Base-by-base conservation (phyloP, 345 rosid genomes). In the Triadica sebifera region DNA sequence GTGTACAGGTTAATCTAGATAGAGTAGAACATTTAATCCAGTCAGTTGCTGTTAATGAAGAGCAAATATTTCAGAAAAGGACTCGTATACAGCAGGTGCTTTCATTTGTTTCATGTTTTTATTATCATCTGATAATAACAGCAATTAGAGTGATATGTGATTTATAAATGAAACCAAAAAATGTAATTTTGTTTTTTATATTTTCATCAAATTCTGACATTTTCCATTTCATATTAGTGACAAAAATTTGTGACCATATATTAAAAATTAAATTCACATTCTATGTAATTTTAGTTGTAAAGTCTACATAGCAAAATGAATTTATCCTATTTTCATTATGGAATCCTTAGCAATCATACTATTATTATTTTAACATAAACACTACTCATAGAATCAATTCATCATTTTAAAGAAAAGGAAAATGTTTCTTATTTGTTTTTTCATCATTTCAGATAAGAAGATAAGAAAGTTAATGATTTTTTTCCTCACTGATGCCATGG, bases 21-120 rank as follows among this genome's bases (percentile, higher is more conserved):
- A 90, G 90, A 81, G 96, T 96, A 65, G 98, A 91, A 80, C 89
- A 88, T 84, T 93, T 91, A 79, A 85, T 96, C 76, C 97, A 91
- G 80, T 83, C 91, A 75, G 89, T 93, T 71, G 88, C 99, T 79
- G 86, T 85, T 56, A 65, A 87, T 75, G 99, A 96, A 87, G 98
- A 86, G 77, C 93, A 93, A 84, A 96, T 96, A 67, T 96, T 96
- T 85, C 97, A 96, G 86, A 96, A 93, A 79, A 93, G 99, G 77
- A 68, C 91, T 69, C 97, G 97, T 70, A 88, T 93, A 79, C 93
- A 93, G 77, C 92, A 89, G 97, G 98, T 88, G 53, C 13, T 45
- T 29, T 67, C 65, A 12, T 52, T 69, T 19, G 6, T 34, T 29
- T 7, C 22, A 22, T 37, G 29, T 52, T 50, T 38, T 17, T 39